A percentile compares a stretch with the other conserved stretches of the same genome.
These are phyloP conservation scores for Ustilago lituana DNA, from an alignment of 1,284 basidiomycete species.

Conservation along the genomic window DNA sequence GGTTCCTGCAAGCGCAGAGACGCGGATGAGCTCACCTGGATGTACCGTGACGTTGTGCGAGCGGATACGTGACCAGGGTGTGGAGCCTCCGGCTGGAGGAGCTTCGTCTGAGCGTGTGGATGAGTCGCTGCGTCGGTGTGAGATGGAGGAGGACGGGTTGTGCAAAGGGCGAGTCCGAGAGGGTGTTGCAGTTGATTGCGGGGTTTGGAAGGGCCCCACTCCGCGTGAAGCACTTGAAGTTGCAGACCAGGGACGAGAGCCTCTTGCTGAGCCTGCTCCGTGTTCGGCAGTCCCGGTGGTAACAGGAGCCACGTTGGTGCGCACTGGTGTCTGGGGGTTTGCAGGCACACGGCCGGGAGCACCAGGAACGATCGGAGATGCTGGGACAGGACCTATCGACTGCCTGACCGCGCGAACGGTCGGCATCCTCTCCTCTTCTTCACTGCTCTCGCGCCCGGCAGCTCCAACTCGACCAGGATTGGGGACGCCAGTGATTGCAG, in stretches of 20 bases:
- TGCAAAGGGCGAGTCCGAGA: constrained; percentile 16
- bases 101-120: constrained; percentile 20
- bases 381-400: constrained; percentile 15
- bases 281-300: neutral
- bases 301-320: neutral
- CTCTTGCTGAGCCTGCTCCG: neutral
- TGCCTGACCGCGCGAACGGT: constrained; percentile 27
- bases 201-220: constrained; percentile 18
- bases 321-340: constrained; percentile 15
- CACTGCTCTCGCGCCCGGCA: constrained; percentile 4
- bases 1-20: constrained; percentile 45
- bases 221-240: constrained; percentile 20
- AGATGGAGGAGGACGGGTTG: constrained; percentile 17
- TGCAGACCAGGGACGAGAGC: constrained; percentile 18
- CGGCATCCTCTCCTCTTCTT: constrained; percentile 10
- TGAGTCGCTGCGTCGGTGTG: constrained; percentile 29
- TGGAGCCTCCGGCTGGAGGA: constrained; percentile 6
- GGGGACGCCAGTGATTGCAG: neutral
- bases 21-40: constrained; percentile 47
- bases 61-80: constrained; percentile 27
- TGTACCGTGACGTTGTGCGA: constrained; percentile 23
- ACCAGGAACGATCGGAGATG: constrained; percentile 28
- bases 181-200: constrained; percentile 23
- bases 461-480: constrained; percentile 2
- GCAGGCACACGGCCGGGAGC: constrained; percentile 1